A percentile compares a stretch with the other conserved stretches of the same genome.
These are phyloP conservation scores for Tolypocladium album DNA, from an alignment of 2,329 filamentous ascomycete genomes.

Conservation along the genomic window DNA sequence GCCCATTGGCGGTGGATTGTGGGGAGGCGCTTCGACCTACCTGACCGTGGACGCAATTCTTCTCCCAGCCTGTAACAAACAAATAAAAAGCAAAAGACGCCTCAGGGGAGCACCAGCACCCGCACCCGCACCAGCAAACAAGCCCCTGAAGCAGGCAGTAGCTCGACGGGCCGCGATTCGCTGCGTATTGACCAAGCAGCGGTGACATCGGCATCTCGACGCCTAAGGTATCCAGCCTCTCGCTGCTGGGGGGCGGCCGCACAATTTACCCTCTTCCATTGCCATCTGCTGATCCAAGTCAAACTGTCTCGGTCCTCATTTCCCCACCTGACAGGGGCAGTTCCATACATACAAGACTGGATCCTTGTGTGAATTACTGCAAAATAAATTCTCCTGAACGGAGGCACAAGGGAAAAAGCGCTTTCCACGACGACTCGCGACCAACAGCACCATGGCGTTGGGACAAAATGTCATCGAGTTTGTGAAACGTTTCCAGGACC, in stretches of 20 bases:
- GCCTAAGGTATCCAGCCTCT: neutral
- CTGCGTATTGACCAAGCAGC: neutral
- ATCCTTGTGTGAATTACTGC: neutral
- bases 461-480: constrained; percentile 30
- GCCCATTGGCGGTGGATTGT: neutral
- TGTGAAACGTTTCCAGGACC: constrained; percentile 32
- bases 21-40: neutral
- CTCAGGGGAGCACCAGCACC: neutral
- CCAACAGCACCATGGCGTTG: constrained; percentile 9
- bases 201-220: neutral
- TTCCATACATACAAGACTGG: neutral
- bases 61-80: neutral
- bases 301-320: neutral
- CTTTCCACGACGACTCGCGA: neutral
- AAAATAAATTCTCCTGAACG: neutral
- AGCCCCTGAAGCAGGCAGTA: neutral
- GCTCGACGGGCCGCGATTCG: no score
- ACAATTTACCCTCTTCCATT: neutral
- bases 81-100: neutral
- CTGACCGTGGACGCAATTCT: neutral
- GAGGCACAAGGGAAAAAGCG: neutral
- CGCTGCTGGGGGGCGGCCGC: neutral
- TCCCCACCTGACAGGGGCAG: neutral
- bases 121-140: neutral
- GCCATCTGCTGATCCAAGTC: neutral